These are phyloP conservation scores for Eurotiales sp. DNA, from an alignment of 2,329 filamentous ascomycete genomes.

Conservation along the genomic window DNA sequence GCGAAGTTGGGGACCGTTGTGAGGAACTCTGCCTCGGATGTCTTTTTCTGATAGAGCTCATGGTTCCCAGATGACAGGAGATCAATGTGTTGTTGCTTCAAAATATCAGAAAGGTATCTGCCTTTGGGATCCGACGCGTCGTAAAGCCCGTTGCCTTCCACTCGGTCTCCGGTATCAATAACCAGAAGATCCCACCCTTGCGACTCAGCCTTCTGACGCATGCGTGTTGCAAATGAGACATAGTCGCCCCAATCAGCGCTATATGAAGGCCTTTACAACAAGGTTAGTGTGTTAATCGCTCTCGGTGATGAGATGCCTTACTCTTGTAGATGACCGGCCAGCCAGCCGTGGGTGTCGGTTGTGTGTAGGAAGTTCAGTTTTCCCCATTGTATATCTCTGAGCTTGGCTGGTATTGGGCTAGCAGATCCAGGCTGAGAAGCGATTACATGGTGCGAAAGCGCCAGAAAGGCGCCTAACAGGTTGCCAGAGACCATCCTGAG, in stretches of 20 bases:
- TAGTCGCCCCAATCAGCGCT: conserved; percentile 98
- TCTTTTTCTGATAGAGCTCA: conserved; percentile 80
- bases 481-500: conserved; percentile 8
- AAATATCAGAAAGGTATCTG: conserved; percentile 81
- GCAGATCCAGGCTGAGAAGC: conserved; percentile 75
- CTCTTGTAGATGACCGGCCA: conserved; percentile 89
- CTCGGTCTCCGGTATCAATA: conserved; percentile 89
- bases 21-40: conserved; percentile 72
- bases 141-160: conserved; percentile 93
- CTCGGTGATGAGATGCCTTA: conserved; percentile 43
- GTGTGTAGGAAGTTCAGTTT: conserved; percentile 97
- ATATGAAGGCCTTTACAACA: conserved; percentile 66
- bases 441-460: conserved; percentile 19
- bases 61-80: conserved; percentile 88
- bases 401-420: conserved; percentile 71
- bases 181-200: conserved; percentile 80
- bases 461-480: conserved; percentile 20
- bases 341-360: conserved; percentile 94
- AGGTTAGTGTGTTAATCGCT: background rate
- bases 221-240: conserved; percentile 81
- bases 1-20: conserved; percentile 80
- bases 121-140: conserved; percentile 86
- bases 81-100: conserved; percentile 77
- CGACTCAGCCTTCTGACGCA: conserved; percentile 73
- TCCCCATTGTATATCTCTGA: conserved; percentile 85